Evolutionary conservation across 805 yeast genomes (phyloP).

Genomic region (Saturnispora galanensis): DNA sequence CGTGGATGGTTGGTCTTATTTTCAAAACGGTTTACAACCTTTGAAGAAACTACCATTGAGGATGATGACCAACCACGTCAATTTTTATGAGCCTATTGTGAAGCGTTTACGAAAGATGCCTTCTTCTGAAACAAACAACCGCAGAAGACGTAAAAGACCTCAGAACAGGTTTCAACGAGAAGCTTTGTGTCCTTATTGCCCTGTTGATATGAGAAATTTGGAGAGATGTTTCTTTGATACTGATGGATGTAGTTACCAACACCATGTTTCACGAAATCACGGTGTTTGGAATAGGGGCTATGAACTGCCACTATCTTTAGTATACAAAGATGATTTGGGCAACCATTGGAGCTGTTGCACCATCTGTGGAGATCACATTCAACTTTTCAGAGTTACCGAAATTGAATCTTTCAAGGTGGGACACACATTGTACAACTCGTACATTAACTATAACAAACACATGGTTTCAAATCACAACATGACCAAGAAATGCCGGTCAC

Average conservation of each 20-base stretch:
- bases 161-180: constrained; percentile 6
- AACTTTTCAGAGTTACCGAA: too few species aligned
- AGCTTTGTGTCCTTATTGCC: constrained; percentile 27
- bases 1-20: constrained; percentile 7
- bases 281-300: constrained; percentile 26
- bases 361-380: background rate
- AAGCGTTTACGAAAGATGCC: constrained; percentile 13
- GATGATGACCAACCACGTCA: constrained; percentile 3
- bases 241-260: constrained; percentile 22
- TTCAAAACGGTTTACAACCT: constrained; percentile 1
- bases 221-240: constrained; percentile 16
- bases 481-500: too few species aligned
- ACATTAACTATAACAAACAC: too few species aligned
- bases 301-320: constrained; percentile 21
- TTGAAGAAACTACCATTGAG: constrained; percentile 7
- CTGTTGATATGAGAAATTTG: constrained; percentile 3
- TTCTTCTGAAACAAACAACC: constrained; percentile 12
- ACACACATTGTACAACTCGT: too few species aligned
- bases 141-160: too few species aligned
- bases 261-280: constrained; percentile 26
- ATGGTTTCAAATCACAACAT: too few species aligned
- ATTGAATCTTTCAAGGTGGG: too few species aligned
- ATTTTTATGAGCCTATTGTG: constrained; percentile 15
- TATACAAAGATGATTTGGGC: background rate
- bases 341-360: background rate